Base-by-base conservation (phyloP, 805 yeast genomes). In the Candida saitoana region DNA sequence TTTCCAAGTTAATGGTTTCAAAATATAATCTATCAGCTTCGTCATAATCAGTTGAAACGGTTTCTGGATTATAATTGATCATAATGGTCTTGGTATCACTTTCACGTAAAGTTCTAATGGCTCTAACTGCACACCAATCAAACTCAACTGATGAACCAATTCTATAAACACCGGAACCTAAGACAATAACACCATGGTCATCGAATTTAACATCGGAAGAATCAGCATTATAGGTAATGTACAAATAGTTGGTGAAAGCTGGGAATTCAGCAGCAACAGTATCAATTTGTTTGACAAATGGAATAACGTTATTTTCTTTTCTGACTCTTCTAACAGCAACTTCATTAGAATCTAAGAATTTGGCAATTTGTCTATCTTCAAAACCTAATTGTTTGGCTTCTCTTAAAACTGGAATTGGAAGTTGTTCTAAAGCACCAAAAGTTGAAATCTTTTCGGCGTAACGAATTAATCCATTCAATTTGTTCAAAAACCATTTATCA, bases 241-340 rank as follows among this genome's bases (percentile, higher is more conserved):
- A 91, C 66, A 91, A 74, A 69, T 91, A 91, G 73, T 91, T 91
- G 55, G 99, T 91, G 70, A 65, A 77, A 38, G 97, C 96, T 40
- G 99, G 99, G 80, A 91, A 93, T 69, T 91, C 99, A 39, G 99
- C 98, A 39, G 99, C 99, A 52, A 91, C 96, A 20, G 99, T 91
- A 73, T 91, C 99, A 58, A 91, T 93, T 67, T 90, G 96, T 67
- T 91, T 91, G 48, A 89, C 97, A 61, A 85, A 87, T 52, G 99
- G 99, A 46, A 82, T 70, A 50, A 91, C 79, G 42, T 95, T 95
- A 43, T 79, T 80, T 55, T 87, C 95, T 56, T 84, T 81, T 72
- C 99, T 83, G 58, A 84, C 69, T 64, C 91, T 79, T 68, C 99
- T 82, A 49, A 93, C 81, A 43, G 96, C 95, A 45, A 90, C 85